Conservation (phyloP, 1,284 basidiomycete genomes). For the Marasmius oreades region DNA sequence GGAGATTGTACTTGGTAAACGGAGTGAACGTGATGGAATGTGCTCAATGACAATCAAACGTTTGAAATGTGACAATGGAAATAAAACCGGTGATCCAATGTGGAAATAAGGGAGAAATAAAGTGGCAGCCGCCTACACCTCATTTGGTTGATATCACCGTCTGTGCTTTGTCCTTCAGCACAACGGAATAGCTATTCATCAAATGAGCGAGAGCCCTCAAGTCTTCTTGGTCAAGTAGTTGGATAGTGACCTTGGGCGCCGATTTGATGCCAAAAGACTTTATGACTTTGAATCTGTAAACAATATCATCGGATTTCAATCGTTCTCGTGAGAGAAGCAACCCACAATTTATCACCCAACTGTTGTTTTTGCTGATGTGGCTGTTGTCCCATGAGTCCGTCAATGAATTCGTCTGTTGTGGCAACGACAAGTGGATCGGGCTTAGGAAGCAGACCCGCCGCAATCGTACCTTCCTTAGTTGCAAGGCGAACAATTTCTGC, state of each 20-base stretch:
- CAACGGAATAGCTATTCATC: slow-evolving; percentile 81
- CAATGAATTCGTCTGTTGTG: slow-evolving; percentile 77
- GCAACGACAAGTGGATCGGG: slow-evolving; percentile 65
- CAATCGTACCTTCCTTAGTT: slow-evolving; percentile 45
- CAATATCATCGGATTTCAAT: slow-evolving; percentile 3
- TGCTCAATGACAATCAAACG: no score
- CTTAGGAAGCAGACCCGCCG: slow-evolving; percentile 61
- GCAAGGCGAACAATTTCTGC: slow-evolving; percentile 66
- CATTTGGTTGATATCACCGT: slow-evolving; percentile 18
- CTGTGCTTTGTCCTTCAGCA: slow-evolving; percentile 72
- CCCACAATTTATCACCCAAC: slow-evolving; percentile 76
- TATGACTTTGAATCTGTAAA: slow-evolving; percentile 65
- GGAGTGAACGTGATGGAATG: not conserved
- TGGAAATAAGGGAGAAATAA: not conserved
- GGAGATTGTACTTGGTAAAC: not conserved
- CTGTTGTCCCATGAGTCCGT: slow-evolving; percentile 61
- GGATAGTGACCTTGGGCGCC: slow-evolving; percentile 82
- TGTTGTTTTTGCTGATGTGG: slow-evolving; percentile 75
- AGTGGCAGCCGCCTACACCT: slow-evolving; percentile 1
- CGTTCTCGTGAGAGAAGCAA: slow-evolving; percentile 15
- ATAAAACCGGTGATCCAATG: not conserved
- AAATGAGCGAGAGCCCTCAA: slow-evolving; percentile 78
- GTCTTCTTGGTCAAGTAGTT: slow-evolving; percentile 81
- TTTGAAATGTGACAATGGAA: not conserved
- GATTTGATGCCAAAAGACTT: slow-evolving; percentile 78